Evolutionary conservation across 768 basidiomycete species (phyloP), one percentile per base, ranked within the genome.

Genomic region (Crassisporium funariophilum): DNA sequence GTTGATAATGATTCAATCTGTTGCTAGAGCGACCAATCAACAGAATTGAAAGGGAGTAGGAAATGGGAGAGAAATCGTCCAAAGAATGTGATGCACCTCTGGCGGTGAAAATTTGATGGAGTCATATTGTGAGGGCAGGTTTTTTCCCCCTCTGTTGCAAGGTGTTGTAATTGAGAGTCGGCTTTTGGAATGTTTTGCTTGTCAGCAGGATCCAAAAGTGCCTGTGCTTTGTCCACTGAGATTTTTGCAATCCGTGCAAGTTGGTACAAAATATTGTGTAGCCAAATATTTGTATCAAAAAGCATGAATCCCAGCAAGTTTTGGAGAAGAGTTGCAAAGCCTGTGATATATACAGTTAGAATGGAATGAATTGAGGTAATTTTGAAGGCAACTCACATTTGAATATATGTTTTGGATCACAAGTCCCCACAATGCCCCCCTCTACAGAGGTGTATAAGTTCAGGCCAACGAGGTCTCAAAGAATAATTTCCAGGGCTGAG

Each of bases 351-450:
- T 7, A 13, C 13, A 7, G 27, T 29, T 29, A 13, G 7, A 29
- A 29, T 29, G 7, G 27, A 29, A 29, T n/a, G n/a, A n/a, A n/a
- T n/a, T n/a, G n/a, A n/a, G n/a, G n/a, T n/a, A n/a, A n/a, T n/a
- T n/a, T n/a, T n/a, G n/a, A 29, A 29, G 7, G 27, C 27, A 29
- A 29, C 27, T 7, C 27, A 29, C 13, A 44, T 45, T 63, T 63
- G 22, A 52, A 34, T 6, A 64, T 46, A 42, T 64, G 62, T 35
- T 60, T 64, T 8, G 46, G 52, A 47, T 60, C 61, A 43, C 52
- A 58, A 19, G 53, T 56, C 13, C 46, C 47, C 4, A 53, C 9
- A 11, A 53, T 24, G 8, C 44, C 51, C n/a, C n/a, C n/a, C 34
- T 49, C 5, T 41, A 33, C 7, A 1, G 49, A 47, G 2, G 56